Conservation (phyloP, 192 early-diverging fungal species). For the Allomyces macrogynus region DNA sequence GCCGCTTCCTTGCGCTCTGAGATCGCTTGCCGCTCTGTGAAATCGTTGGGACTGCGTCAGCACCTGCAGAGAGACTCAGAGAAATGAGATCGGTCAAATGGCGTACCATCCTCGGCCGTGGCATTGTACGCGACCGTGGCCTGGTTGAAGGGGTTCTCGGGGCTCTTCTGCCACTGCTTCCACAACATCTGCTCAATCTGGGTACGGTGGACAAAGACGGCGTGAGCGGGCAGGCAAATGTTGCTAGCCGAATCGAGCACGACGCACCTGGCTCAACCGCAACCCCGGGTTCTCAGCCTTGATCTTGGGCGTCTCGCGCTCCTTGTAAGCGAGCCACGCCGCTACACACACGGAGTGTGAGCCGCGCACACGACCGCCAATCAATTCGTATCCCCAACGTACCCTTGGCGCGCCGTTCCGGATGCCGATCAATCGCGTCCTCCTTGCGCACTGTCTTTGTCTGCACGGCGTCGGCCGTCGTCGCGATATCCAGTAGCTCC, state of each 20-base stretch:
- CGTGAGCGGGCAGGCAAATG: no score
- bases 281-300: constrained; percentile 63
- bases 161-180: constrained; percentile 57
- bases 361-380: no score
- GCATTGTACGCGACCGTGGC: constrained; percentile 52
- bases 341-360: constrained; percentile 8
- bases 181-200: constrained; percentile 61
- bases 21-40: neutral
- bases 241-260: no score
- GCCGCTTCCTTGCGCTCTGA: neutral
- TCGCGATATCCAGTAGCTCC: constrained; percentile 37
- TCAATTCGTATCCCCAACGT: no score
- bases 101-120: constrained; percentile 26
- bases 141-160: constrained; percentile 64
- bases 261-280: constrained; percentile 30
- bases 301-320: constrained; percentile 46
- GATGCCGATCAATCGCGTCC: constrained; percentile 61
- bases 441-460: constrained; percentile 11
- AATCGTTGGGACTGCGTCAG: no score
- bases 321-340: constrained; percentile 44
- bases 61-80: no score
- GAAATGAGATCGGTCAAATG: no score
- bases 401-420: constrained; percentile 61
- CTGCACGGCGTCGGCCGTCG: no score
- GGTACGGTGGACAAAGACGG: neutral